A percentile compares a stretch with the other conserved stretches of the same genome.
phyloP scores from a whole-genome alignment of 805 yeast species.

The Danielozyma ontarioensis region DNA sequence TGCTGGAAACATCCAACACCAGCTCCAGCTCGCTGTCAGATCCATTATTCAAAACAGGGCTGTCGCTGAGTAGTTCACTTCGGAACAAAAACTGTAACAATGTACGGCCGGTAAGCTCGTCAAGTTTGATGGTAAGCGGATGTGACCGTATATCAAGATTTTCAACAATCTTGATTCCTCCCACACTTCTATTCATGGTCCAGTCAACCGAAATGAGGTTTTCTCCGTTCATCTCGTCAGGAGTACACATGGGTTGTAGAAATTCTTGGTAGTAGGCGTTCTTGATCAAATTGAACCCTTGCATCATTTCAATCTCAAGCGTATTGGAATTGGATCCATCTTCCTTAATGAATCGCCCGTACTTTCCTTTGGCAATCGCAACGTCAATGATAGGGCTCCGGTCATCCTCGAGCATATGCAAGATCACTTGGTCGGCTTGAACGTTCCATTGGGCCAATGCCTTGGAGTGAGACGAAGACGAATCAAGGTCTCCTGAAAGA shows the following conservation, averaged over 20 bases:
- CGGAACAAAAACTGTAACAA: conserved; percentile 34
- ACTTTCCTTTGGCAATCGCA: conserved; percentile 29
- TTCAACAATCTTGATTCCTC: conserved; percentile 38
- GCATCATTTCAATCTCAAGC: conserved; percentile 32
- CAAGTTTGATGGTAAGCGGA: conserved; percentile 35
- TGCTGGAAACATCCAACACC: background rate
- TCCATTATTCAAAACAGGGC: conserved; percentile 8
- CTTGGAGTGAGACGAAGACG: conserved; percentile 9
- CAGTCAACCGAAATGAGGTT: conserved; percentile 31
- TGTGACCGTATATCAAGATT: conserved; percentile 30
- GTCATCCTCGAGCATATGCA: conserved; percentile 39
- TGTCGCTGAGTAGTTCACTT: conserved; percentile 5
- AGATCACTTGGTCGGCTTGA: conserved; percentile 34
- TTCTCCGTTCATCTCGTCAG: background rate
- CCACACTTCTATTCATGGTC: conserved; percentile 38
- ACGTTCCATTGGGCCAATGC: conserved; percentile 30
- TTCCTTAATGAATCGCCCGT: conserved; percentile 28
- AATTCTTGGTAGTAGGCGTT: conserved; percentile 28
- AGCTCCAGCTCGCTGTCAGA: background rate
- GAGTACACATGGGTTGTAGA: conserved; percentile 22
- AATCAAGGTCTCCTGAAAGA: conserved; percentile 27
- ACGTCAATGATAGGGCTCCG: conserved; percentile 34
- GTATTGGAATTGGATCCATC: conserved; percentile 37
- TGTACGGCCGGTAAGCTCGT: conserved; percentile 34
- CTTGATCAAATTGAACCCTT: conserved; percentile 30